Conservation (phyloP, 106 monocot species). For the Amphibolis antarctica region DNA sequence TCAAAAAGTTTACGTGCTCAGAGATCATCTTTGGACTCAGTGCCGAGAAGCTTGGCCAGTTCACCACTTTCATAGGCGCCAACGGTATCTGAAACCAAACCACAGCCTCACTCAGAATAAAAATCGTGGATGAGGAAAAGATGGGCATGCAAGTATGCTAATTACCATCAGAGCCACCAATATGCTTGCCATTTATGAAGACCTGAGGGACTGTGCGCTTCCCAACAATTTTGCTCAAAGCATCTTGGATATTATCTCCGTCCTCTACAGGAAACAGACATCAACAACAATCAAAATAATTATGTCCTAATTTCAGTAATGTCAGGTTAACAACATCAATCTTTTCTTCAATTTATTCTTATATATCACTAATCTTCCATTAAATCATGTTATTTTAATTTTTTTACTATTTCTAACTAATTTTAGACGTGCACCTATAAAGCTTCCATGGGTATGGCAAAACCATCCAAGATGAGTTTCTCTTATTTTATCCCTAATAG, state of each 20-base stretch:
- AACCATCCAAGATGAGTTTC: too few relatives aligned
- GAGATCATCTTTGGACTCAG: slow-evolving; percentile 4
- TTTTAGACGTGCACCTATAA: too few relatives aligned
- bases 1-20: background rate
- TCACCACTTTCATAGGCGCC: slow-evolving; percentile 13
- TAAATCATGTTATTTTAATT: too few relatives aligned
- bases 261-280: slow-evolving; percentile 30
- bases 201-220: slow-evolving; percentile 64
- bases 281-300: background rate
- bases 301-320: too few relatives aligned
- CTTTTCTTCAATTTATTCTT: too few relatives aligned
- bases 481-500: too few relatives aligned
- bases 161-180: slow-evolving; percentile 78
- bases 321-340: too few relatives aligned
- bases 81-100: slow-evolving; percentile 11
- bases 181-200: slow-evolving; percentile 55
- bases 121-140: background rate
- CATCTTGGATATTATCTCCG: slow-evolving; percentile 57
- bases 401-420: too few relatives aligned
- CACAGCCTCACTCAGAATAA: background rate
- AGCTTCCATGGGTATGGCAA: too few relatives aligned
- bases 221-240: slow-evolving; percentile 33
- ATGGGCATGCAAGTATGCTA: background rate
- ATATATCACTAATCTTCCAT: too few relatives aligned
- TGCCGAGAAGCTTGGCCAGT: slow-evolving; percentile 15